Evolutionary conservation across 768 basidiomycete species (phyloP).

Genomic region (Zangia roseola): DNA sequence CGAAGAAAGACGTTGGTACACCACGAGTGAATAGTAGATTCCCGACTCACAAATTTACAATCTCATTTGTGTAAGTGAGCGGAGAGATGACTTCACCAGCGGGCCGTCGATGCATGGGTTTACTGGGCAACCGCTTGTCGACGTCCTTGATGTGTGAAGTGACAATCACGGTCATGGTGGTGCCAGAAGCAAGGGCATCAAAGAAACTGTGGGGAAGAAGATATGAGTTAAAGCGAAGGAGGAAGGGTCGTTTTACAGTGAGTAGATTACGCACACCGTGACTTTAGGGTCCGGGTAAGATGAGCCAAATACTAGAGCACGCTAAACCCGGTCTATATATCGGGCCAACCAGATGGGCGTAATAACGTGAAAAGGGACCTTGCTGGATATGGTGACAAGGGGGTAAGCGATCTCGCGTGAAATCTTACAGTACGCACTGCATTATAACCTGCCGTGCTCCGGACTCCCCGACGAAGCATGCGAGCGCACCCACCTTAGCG

Average conservation of each 20-base stretch:
- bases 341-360: constrained; percentile 2
- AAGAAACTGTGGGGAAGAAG: constrained; percentile 15
- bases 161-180: constrained; percentile 22
- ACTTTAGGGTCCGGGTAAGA: constrained; percentile 11
- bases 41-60: constrained; percentile 53
- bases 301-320: constrained; percentile 5
- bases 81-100: constrained; percentile 57
- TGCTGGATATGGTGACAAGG: neutral
- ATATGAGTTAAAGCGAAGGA: constrained; percentile 9
- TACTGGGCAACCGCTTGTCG: constrained; percentile 42
- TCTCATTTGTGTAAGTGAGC: constrained; percentile 44
- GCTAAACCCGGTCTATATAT: constrained; percentile 17
- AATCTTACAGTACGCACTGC: constrained; percentile 18
- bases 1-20: constrained; percentile 2
- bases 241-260: constrained; percentile 16
- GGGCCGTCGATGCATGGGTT: constrained; percentile 41
- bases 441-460: constrained; percentile 21
- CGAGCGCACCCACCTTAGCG: constrained; percentile 13
- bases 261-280: constrained; percentile 23
- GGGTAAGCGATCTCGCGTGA: constrained; percentile 22
- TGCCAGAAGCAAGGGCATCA: constrained; percentile 23
- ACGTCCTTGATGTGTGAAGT: constrained; percentile 40
- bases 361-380: constrained; percentile 8
- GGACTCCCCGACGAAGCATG: constrained; percentile 1
- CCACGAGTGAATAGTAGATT: neutral